Conservation (phyloP, 768 basidiomycete species). For the Mycena vulgaris region DNA sequence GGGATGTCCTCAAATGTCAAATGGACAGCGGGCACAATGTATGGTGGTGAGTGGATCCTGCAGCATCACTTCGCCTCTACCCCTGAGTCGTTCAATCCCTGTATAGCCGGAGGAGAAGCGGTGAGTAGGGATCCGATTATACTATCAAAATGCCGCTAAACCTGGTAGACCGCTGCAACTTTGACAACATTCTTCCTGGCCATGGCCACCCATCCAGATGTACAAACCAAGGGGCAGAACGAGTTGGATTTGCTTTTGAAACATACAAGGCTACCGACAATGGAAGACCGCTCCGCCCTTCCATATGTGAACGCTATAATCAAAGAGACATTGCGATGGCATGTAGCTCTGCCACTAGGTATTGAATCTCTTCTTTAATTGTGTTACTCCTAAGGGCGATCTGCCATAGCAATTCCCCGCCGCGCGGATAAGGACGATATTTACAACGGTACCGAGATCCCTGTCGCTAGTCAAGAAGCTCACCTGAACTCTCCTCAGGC, state of each 20-base stretch:
- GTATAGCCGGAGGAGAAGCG: slow-evolving; percentile 19
- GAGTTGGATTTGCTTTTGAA: slow-evolving; percentile 39
- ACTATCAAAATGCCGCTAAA: not conserved
- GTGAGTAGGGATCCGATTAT: not conserved
- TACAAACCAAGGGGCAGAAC: slow-evolving; percentile 35
- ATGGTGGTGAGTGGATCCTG: too few species aligned
- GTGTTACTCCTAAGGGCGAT: not conserved
- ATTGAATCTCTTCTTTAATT: not conserved
- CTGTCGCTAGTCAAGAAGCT: not conserved
- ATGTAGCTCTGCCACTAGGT: slow-evolving; percentile 47
- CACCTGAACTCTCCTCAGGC: not conserved
- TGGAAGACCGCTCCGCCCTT: slow-evolving; percentile 17
- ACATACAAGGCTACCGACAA: slow-evolving; percentile 11
- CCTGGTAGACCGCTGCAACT: slow-evolving; percentile 4
- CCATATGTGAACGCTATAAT: slow-evolving; percentile 41
- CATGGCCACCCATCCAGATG: slow-evolving; percentile 17
- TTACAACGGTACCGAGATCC: not conserved
- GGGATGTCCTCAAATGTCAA: too few species aligned
- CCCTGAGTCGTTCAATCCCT: too few species aligned
- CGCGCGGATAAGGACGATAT: slow-evolving; percentile 19
- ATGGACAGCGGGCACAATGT: too few species aligned
- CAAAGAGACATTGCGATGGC: slow-evolving; percentile 51
- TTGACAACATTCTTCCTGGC: slow-evolving; percentile 11
- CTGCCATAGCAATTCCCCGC: not conserved
- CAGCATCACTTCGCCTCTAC: too few species aligned